Evolutionary conservation across 768 basidiomycete genomes (phyloP).

Genomic region (Scleroderma citrinum): DNA sequence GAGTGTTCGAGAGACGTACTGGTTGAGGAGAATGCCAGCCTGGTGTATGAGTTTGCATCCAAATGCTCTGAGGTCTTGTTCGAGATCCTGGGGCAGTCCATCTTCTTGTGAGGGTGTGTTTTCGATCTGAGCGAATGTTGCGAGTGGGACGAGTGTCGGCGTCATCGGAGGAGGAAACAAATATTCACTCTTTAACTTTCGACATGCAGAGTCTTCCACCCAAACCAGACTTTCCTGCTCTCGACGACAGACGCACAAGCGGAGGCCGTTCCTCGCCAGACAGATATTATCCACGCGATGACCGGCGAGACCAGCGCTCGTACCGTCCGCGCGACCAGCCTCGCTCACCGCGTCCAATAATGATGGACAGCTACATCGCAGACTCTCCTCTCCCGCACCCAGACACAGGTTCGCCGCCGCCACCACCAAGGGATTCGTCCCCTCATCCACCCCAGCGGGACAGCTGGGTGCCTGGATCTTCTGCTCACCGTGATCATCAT

Average conservation of each 20-base stretch:
- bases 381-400: not conserved
- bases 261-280: constrained; percentile 22
- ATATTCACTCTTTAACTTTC: not conserved
- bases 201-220: constrained; percentile 25
- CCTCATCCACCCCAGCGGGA: constrained; percentile 13
- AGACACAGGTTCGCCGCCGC: not conserved
- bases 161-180: constrained; percentile 28
- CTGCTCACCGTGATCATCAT: constrained; percentile 12
- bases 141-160: constrained; percentile 69
- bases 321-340: constrained; percentile 8
- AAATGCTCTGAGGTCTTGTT: constrained; percentile 83
- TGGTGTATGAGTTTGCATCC: constrained; percentile 95
- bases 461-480: constrained; percentile 12
- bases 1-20: constrained; percentile 45
- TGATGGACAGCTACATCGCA: not conserved
- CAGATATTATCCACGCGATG: constrained; percentile 19
- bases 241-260: constrained; percentile 19
- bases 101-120: constrained; percentile 78
- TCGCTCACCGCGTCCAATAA: constrained; percentile 5
- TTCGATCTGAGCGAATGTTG: constrained; percentile 72
- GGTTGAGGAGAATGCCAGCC: constrained; percentile 84
- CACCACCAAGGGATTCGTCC: constrained; percentile 1
- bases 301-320: constrained; percentile 10
- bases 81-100: constrained; percentile 73
- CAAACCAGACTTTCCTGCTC: constrained; percentile 25